These are phyloP conservation scores for Chaetomium globosum DNA, from an alignment of 2,329 filamentous ascomycete species.

Conservation along the genomic window DNA sequence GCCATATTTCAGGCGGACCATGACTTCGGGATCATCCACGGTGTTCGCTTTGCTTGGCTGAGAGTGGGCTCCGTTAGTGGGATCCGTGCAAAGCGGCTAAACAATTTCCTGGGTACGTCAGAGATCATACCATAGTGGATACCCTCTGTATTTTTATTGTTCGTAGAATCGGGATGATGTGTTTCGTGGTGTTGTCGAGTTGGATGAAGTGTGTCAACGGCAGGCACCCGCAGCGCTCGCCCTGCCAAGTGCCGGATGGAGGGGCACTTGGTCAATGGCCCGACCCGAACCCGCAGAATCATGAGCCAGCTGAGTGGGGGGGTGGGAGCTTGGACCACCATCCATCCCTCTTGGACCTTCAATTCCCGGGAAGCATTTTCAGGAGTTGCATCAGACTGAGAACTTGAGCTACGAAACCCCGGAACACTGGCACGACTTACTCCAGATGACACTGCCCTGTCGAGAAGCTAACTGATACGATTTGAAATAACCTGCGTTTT, in stretches of 20 bases:
- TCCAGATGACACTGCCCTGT: background rate
- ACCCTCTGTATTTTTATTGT: background rate
- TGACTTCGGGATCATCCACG: constrained; percentile 55
- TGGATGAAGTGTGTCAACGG: background rate
- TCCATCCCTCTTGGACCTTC: background rate
- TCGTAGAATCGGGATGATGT: background rate
- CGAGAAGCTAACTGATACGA: background rate
- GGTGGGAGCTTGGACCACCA: constrained; percentile 32
- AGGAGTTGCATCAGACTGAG: background rate
- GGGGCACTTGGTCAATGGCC: constrained; percentile 2
- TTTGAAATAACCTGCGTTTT: background rate
- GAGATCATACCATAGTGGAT: background rate
- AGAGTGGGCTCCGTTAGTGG: constrained; percentile 2
- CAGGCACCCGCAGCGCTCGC: background rate
- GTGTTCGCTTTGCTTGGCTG: constrained; percentile 27
- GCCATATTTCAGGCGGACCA: constrained; percentile 72
- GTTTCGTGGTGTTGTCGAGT: background rate
- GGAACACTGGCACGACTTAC: background rate
- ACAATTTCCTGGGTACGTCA: no score
- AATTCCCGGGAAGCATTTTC: constrained; percentile 10
- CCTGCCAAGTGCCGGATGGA: constrained; percentile 10
- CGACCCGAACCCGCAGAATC: background rate
- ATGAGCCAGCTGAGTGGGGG: background rate
- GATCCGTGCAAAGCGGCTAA: background rate
- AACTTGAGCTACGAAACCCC: background rate